Evolutionary conservation across 2,329 filamentous ascomycete species (phyloP), one percentile per base, ranked within the genome.

Genomic region (Emergomyces orientalis): DNA sequence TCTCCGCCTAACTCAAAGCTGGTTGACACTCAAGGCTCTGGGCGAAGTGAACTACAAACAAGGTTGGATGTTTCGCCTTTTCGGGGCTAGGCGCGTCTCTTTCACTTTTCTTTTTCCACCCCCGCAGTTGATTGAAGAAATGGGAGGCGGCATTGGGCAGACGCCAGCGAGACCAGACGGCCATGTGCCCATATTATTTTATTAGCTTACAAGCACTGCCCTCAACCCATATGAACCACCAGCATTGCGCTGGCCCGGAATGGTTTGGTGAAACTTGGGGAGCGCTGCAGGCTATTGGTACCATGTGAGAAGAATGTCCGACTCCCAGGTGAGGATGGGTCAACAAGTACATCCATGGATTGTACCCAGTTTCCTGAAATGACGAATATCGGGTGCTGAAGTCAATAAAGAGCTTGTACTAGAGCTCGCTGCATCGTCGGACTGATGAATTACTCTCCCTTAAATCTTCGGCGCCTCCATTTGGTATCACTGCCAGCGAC

Each of bases 31-130:
- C 49, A 27, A 11, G 25, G 17, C 13, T 32, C 14, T 37, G 3
- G 32, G 9, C 32, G n/a, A 25, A 22, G 30, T 34, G 14, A 14
- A 32, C 17, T 2, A 25, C 49, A 52, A 37, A 56, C 32, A 58
- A 30, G 37, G 55, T 58, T 58, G 25, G 37, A 27, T 58, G n/a
- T 43, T 54, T 54, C 30, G 51, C 30, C 52, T 55, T 55, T 55
- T 55, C 32, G 52, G n/a, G 55, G 55, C 55, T 43, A 30, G 55
- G 55, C 55, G 22, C 32, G 14, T 39, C 55, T 41, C 22, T 57
- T 13, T 25, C 13, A 25, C n/a, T 25, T 57, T 43, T 25, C 7
- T 30, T 25, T 37, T 39, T 43, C 3, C 32, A 37, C 27, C 34
- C 55, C 34, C 37, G 37, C 55, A 27, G 47, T 7, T 30, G 25